Base-by-base conservation (phyloP, 345 rosid genomes). In the Anastatica hierochuntica region DNA sequence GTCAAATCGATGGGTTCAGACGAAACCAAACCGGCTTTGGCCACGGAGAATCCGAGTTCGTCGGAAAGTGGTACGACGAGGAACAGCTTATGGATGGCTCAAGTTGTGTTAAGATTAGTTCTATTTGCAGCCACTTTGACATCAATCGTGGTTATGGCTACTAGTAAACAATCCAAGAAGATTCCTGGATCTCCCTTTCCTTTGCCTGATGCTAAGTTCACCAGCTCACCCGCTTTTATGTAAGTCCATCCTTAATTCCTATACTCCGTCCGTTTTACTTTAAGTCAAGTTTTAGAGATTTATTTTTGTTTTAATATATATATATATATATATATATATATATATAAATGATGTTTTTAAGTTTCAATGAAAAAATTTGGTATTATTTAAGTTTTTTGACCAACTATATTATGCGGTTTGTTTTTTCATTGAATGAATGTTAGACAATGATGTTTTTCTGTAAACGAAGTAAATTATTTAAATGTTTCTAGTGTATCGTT, bases 141-240 rank as follows among this genome's bases (percentile, higher is more conserved):
- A 29, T 58, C 83, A 2, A 16, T 90, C 5, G 50, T 81, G 42
- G 76, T 90, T 10, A 72, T 84, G 74, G 79, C 67, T 34, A 80
- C 85, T 1, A 58, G 84, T 68, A 68, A 84, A 62, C 80, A 90
- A 59, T 75, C 78, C 0, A 58, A 64, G 63, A 2, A 9, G 5
- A 50, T 52, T 29, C 79, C 79, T 2, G 74, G 71, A 8, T 0
- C 24, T 4, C 44, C 58, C 2, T 12, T 47, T 4, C 44, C 58
- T 2, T 12, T 47, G 19, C 71, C 60, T 15, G 3, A 58, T 14
- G 89, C 95, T 53, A 82, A 80, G 62, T 87, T 87, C 68, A 62
- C 18, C 30, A 33, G 82, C 63, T 80, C 95, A 3, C 95, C 96
- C 0, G 96, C 96, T 41, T 66, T 83, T 45, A 52, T 83, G 97